Evolutionary conservation across 768 basidiomycete genomes (phyloP).

Genomic region (Neoboletus subvelutipes): DNA sequence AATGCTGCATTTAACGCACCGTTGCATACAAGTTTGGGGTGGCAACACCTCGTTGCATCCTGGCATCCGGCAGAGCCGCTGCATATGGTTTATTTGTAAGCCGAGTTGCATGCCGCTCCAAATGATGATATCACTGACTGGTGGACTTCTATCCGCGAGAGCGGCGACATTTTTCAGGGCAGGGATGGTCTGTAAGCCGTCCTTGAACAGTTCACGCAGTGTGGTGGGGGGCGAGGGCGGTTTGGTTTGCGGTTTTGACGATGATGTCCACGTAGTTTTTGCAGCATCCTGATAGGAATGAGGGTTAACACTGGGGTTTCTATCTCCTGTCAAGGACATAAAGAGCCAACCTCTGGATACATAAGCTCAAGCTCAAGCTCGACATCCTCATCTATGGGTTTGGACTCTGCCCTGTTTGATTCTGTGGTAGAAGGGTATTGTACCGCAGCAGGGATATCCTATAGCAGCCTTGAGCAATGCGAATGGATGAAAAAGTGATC

Average conservation of each 20-base stretch:
- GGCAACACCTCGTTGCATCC: constrained; percentile 17
- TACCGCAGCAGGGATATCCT: constrained; percentile 3
- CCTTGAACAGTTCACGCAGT: constrained; percentile 1
- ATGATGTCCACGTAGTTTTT: neutral
- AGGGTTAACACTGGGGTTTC: neutral
- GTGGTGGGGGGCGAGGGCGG: neutral
- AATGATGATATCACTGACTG: constrained; percentile 5
- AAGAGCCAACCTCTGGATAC: constrained; percentile 14
- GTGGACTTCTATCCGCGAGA: neutral
- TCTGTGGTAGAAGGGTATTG: neutral
- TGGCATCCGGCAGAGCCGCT: constrained; percentile 19
- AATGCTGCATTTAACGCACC: constrained; percentile 21
- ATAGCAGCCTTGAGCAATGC: neutral
- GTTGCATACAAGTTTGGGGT: constrained; percentile 5
- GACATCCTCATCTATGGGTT: neutral
- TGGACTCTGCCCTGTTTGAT: neutral
- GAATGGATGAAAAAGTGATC: neutral
- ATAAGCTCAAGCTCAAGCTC: constrained; percentile 23
- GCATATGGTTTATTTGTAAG: neutral
- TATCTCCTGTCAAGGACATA: neutral
- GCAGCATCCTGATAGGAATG: constrained; percentile 9
- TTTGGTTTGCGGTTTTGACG: neutral
- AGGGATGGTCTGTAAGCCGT: constrained; percentile 3
- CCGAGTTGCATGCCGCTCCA: neutral
- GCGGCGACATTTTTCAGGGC: neutral